phyloP scores from a whole-genome alignment of 768 basidiomycete species.

The Mycena rosella region DNA sequence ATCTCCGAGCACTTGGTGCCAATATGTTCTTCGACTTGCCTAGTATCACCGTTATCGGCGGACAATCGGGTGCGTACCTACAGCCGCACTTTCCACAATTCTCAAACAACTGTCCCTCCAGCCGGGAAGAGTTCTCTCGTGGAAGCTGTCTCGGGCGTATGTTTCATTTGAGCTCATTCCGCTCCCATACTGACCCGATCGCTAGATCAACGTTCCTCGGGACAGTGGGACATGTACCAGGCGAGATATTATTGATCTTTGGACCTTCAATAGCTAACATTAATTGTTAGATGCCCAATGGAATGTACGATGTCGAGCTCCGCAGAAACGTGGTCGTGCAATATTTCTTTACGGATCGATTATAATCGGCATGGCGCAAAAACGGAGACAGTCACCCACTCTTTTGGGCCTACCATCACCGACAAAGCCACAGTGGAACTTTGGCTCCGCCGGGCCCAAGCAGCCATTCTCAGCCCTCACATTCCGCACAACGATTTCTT shows the following conservation, averaged over 20 bases:
- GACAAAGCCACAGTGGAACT: slow-evolving; percentile 62
- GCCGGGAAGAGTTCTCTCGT: slow-evolving; percentile 74
- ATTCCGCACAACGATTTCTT: slow-evolving; percentile 42
- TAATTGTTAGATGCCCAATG: slow-evolving; percentile 61
- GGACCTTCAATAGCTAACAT: neutral
- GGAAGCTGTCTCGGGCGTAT: slow-evolving; percentile 68
- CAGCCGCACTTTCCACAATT: neutral
- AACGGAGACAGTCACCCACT: slow-evolving; percentile 16
- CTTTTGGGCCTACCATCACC: slow-evolving; percentile 59
- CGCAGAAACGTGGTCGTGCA: slow-evolving; percentile 56
- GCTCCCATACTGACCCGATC: neutral
- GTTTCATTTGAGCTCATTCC: slow-evolving; percentile 30
- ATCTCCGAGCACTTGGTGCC: slow-evolving; percentile 58
- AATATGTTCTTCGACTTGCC: slow-evolving; percentile 58
- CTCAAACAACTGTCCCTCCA: no score
- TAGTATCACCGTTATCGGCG: slow-evolving; percentile 67
- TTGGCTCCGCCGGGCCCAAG: slow-evolving; percentile 70
- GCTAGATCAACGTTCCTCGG: slow-evolving; percentile 70
- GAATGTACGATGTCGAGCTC: slow-evolving; percentile 62
- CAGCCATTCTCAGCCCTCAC: slow-evolving; percentile 65
- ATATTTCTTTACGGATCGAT: slow-evolving; percentile 55
- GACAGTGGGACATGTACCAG: slow-evolving; percentile 73
- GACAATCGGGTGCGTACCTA: slow-evolving; percentile 61
- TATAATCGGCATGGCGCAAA: slow-evolving; percentile 36
- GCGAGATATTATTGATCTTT: slow-evolving; percentile 41